phyloP scores from a whole-genome alignment of 2,329 filamentous ascomycete genomes.

The Fusarium sp. region DNA sequence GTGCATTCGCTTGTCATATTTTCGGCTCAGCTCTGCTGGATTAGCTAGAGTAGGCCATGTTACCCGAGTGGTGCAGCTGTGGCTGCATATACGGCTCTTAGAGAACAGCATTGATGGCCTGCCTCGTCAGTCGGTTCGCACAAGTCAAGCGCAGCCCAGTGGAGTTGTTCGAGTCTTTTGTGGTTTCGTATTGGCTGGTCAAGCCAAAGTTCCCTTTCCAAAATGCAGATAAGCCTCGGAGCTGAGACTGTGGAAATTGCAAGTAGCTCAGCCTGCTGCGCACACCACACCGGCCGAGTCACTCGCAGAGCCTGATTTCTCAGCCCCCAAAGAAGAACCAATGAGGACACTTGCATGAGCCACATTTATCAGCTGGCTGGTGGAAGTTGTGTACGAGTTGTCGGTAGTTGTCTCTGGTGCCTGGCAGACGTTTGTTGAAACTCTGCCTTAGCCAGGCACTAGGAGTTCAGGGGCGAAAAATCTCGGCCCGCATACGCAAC shows the following conservation, averaged over 20 bases:
- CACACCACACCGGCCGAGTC: neutral
- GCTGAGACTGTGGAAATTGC: neutral
- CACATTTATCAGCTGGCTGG: neutral
- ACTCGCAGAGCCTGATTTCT: neutral
- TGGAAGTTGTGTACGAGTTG: neutral
- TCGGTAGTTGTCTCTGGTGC: neutral
- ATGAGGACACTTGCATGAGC: neutral
- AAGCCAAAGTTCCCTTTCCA: neutral
- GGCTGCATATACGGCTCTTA: neutral
- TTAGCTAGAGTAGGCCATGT: neutral
- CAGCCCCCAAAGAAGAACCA: neutral
- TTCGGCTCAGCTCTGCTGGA: too few relatives aligned
- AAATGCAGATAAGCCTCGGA: neutral
- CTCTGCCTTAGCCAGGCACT: neutral
- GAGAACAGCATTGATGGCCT: neutral
- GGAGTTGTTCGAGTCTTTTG: too few relatives aligned
- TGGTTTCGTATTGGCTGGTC: neutral
- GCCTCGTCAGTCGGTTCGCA: neutral
- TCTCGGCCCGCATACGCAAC: neutral
- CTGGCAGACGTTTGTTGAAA: neutral
- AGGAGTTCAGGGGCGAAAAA: neutral
- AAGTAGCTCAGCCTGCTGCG: neutral
- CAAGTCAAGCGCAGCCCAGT: too few relatives aligned
- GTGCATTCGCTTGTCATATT: neutral
- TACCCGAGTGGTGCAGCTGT: neutral